A percentile compares a stretch with the other conserved stretches of the same genome.
Evolutionary conservation across 305 asterid genomes (phyloP).

Genomic region (Solanum hybrid): DNA sequence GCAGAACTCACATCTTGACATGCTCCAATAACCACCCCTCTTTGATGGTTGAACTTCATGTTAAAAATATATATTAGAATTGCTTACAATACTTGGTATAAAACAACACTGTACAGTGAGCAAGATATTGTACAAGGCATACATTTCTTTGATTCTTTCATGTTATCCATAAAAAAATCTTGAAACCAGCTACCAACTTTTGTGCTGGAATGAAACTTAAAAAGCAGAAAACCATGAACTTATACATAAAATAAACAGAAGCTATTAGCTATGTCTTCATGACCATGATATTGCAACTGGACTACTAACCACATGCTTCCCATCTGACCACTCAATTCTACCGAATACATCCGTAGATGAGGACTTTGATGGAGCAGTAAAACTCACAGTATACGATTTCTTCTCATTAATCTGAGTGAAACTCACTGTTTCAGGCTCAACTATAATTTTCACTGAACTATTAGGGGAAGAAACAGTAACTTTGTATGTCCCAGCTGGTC

Average conservation of each 20-base stretch:
- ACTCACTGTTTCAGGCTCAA: constrained; percentile 48
- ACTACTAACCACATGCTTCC: constrained; percentile 55
- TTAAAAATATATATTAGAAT: background rate
- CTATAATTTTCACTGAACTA: constrained; percentile 38
- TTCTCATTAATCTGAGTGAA: constrained; percentile 46
- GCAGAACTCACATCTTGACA: background rate
- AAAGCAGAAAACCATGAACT: background rate
- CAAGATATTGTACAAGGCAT: background rate
- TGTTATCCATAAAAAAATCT: background rate
- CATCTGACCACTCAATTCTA: constrained; percentile 61
- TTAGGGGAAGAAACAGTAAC: constrained; percentile 28
- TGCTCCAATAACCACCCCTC: background rate
- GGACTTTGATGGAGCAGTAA: constrained; percentile 48
- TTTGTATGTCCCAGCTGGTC: constrained; percentile 65
- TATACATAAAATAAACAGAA: background rate
- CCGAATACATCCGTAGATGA: constrained; percentile 36
- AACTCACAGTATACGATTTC: constrained; percentile 57
- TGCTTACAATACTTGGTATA: background rate
- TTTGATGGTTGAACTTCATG: background rate
- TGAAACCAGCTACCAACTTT: background rate
- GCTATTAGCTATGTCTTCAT: constrained; percentile 10
- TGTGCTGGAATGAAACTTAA: background rate
- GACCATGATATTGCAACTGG: constrained; percentile 55
- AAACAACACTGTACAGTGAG: background rate
- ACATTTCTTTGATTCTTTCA: background rate